These are phyloP conservation scores for Parachlorella kessleri DNA, from an alignment of 139 green algal genomes.

Conservation along the genomic window DNA sequence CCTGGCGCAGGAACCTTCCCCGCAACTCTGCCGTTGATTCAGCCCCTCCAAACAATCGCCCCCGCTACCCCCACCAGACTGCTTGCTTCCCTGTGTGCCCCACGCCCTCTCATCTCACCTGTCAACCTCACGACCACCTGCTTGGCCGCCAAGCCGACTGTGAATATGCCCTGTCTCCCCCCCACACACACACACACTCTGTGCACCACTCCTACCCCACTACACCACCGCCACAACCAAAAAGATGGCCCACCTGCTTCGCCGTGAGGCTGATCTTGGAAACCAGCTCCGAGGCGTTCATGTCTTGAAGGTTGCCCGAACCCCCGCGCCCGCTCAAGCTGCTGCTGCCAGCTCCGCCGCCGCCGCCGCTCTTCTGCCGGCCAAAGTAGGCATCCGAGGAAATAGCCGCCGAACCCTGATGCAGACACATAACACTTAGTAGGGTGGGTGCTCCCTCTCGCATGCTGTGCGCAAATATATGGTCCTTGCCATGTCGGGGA, in stretches of 20 bases:
- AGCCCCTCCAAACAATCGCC: no score
- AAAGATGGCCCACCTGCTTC: slow-evolving; percentile 72
- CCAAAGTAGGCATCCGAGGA: slow-evolving; percentile 83
- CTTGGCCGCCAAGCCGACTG: not conserved
- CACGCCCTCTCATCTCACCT: not conserved
- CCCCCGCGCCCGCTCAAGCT: no score
- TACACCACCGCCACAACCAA: slow-evolving; percentile 33
- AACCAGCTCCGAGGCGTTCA: slow-evolving; percentile 75
- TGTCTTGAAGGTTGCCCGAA: slow-evolving; percentile 57
- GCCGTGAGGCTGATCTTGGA: slow-evolving; percentile 72
- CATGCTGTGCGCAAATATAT: no score
- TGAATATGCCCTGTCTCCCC: not conserved
- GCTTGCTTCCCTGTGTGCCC: not conserved
- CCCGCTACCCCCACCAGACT: not conserved
- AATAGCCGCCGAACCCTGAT: slow-evolving; percentile 74
- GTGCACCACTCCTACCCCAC: not conserved
- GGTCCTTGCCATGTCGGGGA: no score
- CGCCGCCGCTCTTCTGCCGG: slow-evolving; percentile 15
- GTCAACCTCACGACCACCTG: not conserved
- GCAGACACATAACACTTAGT: no score
- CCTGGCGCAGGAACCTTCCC: not conserved
- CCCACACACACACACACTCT: not conserved
- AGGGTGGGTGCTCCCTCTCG: no score
- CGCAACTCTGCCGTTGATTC: not conserved
- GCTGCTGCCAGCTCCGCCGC: slow-evolving; percentile 10